Evolutionary conservation across 139 green algal genomes (phyloP).

Genomic region (Bryopsis sp.): DNA sequence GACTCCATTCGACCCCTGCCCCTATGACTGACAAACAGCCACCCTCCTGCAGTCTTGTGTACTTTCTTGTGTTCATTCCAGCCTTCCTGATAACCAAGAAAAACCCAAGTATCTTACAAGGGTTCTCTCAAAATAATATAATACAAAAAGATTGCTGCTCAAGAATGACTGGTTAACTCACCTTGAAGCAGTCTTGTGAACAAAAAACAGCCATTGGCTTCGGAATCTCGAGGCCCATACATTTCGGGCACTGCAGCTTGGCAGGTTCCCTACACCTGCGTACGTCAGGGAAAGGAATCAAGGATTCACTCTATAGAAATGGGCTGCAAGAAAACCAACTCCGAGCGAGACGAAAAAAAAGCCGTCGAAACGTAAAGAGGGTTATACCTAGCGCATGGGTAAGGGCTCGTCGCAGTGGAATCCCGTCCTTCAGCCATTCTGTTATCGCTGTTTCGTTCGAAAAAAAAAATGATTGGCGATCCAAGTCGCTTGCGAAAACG

Average conservation of each 20-base stretch:
- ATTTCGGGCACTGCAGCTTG: constrained; percentile 89
- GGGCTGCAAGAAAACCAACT: no score
- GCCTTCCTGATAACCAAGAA: neutral
- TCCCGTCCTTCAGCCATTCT: no score
- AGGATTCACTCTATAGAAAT: no score
- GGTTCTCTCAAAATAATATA: neutral
- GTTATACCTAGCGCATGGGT: no score
- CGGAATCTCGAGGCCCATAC: constrained; percentile 66
- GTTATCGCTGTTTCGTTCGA: no score
- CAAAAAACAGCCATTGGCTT: constrained; percentile 71
- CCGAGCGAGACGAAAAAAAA: no score
- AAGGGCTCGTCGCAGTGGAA: no score
- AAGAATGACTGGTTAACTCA: constrained; percentile 4
- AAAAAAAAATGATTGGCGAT: no score
- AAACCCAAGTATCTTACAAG: neutral
- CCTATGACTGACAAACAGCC: constrained; percentile 64
- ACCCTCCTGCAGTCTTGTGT: constrained; percentile 48
- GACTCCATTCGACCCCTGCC: constrained; percentile 42
- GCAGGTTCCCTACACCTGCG: constrained; percentile 65
- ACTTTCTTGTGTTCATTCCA: constrained; percentile 61
- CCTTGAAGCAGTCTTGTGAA: constrained; percentile 95
- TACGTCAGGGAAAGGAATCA: no score
- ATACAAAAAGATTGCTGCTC: neutral
- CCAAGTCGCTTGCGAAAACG: no score
- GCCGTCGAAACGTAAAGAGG: no score